phyloP scores from a whole-genome alignment of 805 yeast species.

The Kluyveromyces dobzhanskii region DNA sequence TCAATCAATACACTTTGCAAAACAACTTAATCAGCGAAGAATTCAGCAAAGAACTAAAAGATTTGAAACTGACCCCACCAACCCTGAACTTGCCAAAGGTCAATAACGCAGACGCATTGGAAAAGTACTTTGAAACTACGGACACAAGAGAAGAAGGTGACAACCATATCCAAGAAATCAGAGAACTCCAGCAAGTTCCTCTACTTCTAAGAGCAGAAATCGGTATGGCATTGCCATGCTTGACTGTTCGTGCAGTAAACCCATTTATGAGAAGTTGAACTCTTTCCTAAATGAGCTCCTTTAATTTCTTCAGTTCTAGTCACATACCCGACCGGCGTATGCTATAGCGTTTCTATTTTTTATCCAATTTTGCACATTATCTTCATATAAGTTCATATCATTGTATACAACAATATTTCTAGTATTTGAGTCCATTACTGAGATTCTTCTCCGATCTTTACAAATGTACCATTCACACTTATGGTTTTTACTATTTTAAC shows the following conservation, averaged over 20 bases:
- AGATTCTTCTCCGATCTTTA: too few relatives aligned
- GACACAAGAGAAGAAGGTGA: constrained; percentile 54
- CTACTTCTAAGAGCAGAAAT: constrained; percentile 81
- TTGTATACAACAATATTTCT: too few relatives aligned
- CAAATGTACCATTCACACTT: too few relatives aligned
- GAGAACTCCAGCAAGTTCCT: constrained; percentile 72
- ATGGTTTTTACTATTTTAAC: too few relatives aligned
- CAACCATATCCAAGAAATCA: constrained; percentile 68
- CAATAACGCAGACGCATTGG: constrained; percentile 32
- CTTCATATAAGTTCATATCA: neutral
- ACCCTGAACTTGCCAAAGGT: constrained; percentile 26
- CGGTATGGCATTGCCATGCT: constrained; percentile 93
- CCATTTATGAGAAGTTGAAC: constrained; percentile 47
- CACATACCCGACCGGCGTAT: neutral
- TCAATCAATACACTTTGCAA: constrained; percentile 25
- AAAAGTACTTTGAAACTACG: constrained; percentile 51
- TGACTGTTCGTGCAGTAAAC: constrained; percentile 83
- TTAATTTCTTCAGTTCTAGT: neutral
- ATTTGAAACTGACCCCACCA: constrained; percentile 46
- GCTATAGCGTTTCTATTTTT: neutral
- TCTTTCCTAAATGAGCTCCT: neutral
- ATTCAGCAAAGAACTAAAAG: constrained; percentile 40
- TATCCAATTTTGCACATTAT: constrained; percentile 1
- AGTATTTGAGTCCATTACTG: too few relatives aligned
- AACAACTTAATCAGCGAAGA: constrained; percentile 31